Evolutionary conservation across 352 stramenopile species (phyloP).

Genomic region (Phytophthora kernoviae): DNA sequence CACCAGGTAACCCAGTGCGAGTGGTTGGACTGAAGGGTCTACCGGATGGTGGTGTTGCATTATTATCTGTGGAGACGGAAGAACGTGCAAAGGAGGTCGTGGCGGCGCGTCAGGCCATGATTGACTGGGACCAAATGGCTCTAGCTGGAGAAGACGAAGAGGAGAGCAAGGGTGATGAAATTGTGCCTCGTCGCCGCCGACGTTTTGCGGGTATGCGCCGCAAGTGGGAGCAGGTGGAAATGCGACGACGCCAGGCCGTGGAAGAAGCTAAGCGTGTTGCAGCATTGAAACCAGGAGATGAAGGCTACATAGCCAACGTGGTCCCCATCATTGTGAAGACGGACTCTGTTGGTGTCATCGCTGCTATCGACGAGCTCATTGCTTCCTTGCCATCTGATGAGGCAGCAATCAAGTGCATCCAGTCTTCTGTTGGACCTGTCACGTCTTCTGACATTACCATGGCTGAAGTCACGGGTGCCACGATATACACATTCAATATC

Average conservation of each 20-base stretch:
- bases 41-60: slow-evolving; percentile 73
- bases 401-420: slow-evolving; percentile 82
- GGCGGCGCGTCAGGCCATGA: slow-evolving; percentile 65
- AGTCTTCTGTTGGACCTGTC: slow-evolving; percentile 80
- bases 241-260: slow-evolving; percentile 64
- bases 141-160: slow-evolving; percentile 58
- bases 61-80: slow-evolving; percentile 77
- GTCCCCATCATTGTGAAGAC: slow-evolving; percentile 98
- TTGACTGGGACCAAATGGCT: slow-evolving; percentile 80
- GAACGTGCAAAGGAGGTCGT: slow-evolving; percentile 84
- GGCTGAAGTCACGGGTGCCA: slow-evolving; percentile 79
- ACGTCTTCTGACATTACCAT: slow-evolving; percentile 85
- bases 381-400: slow-evolving; percentile 71
- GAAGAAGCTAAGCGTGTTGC: slow-evolving; percentile 77
- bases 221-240: slow-evolving; percentile 74
- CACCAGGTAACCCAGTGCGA: slow-evolving; percentile 91
- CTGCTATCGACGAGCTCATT: slow-evolving; percentile 91
- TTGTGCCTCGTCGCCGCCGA: slow-evolving; percentile 38
- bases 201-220: slow-evolving; percentile 55
- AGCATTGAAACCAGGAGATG: slow-evolving; percentile 67
- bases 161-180: slow-evolving; percentile 36
- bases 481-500: slow-evolving; percentile 91
- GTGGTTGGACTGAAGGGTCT: slow-evolving; percentile 87
- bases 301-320: slow-evolving; percentile 90
- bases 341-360: slow-evolving; percentile 96